phyloP scores from a whole-genome alignment of 2,329 filamentous ascomycete species.

The Trichoderma sp. region DNA sequence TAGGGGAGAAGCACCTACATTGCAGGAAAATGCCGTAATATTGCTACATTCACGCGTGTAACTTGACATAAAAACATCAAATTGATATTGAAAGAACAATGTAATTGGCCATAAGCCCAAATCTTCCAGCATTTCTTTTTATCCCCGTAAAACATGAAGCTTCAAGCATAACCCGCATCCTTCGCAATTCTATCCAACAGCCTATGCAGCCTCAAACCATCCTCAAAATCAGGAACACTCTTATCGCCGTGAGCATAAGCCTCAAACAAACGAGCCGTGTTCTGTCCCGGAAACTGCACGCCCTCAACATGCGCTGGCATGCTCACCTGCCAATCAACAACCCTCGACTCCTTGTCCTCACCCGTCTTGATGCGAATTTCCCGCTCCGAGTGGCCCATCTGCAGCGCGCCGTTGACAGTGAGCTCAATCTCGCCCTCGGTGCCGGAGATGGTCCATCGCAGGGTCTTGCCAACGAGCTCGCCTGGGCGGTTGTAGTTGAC shows the following conservation, averaged over 20 bases:
- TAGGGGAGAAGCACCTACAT: background rate
- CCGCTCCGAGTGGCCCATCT: conserved; percentile 27
- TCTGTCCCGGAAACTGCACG: conserved; percentile 55
- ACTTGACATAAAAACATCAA: background rate
- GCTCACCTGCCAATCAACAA: conserved; percentile 30
- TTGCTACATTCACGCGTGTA: background rate
- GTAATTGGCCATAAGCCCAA: rapidly evolving
- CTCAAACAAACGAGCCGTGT: conserved; percentile 18
- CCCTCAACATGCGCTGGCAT: conserved; percentile 84
- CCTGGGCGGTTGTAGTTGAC: conserved; percentile 31
- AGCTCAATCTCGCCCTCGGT: conserved; percentile 37
- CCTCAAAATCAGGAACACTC: conserved; percentile 18
- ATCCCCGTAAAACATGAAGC: background rate
- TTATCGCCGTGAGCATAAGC: conserved; percentile 6
- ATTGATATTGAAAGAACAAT: too few relatives aligned
- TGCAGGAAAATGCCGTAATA: background rate
- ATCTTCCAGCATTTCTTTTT: background rate
- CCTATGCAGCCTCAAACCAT: conserved; percentile 17
- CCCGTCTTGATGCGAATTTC: background rate
- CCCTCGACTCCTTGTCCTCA: conserved; percentile 34
- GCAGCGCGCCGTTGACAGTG: conserved; percentile 34
- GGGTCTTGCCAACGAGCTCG: conserved; percentile 23
- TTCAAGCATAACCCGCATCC: background rate
- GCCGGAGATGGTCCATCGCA: conserved; percentile 41
- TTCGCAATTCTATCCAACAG: conserved; percentile 20